Base-by-base conservation (phyloP, 2,329 filamentous ascomycete genomes). In the Trichoderma sp. region DNA sequence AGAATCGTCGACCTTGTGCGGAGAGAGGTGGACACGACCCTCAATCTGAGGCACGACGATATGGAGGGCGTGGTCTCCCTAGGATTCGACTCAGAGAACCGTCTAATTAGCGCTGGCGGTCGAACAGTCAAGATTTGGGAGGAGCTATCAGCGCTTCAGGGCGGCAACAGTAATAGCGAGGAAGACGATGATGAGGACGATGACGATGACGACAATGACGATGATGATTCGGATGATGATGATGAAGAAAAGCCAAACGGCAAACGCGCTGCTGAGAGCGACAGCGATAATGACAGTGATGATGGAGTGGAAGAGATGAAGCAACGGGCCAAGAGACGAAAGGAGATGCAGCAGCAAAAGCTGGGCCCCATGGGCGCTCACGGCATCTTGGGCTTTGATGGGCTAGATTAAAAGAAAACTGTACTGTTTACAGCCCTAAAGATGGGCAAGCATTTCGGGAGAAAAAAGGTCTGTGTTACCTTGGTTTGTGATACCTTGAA, bases 121-220 rank as follows among this genome's bases (percentile, higher is more conserved):
- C 88, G 88, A 76, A 90, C 90, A 0, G 88, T 99, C 74, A 98
- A 98, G 81, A 91, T 98, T 2, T 99, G 96, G 96, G 90, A 96
- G 92, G 90, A 96, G 79, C 88, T 91, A 73, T 84, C 87, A n/a
- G 85, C 84, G 71, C 80, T 86, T 3, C 85, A 87, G 26, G 84
- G 83, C 2, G 77, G 79, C 34, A 76, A 76, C 2, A 79, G 80
- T 1, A 84, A 84, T 1, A 86, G 85, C 0, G 87, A 88, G 0
- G 86, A 85, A 1, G 86, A 82, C 0, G 82, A 82, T 0, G 84
- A 86, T n/a, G 84, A 84, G 39, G 39, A 43, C 15, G 15, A 43
- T 0, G 84, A 85, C 0, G 81, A 82, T 0, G 84, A 86, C 14
- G 83, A 84, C 11, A 81, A 82, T 0, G 84, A 86, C 15, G 84